Percentiles rank a stretch among this genome's conserved stretches.
Evolutionary conservation across 73 alveolate species (phyloP).

Genomic region (Paraurostyla sp.): DNA sequence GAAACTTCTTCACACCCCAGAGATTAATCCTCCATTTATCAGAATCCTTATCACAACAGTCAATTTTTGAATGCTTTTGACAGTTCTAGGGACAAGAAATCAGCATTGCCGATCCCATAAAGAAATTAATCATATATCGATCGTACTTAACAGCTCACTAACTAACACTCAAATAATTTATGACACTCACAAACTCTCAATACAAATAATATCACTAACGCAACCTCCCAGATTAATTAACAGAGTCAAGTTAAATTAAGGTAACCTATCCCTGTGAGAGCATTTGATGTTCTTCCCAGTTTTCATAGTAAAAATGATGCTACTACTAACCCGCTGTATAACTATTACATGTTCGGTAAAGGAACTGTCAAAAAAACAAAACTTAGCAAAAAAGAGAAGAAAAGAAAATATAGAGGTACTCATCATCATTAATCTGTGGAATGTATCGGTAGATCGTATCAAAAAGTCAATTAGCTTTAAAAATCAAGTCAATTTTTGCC

Average conservation of each 20-base stretch:
- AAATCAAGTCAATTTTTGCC: constrained; percentile 21
- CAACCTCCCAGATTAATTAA: not conserved
- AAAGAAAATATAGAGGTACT: constrained; percentile 1
- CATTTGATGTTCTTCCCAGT: constrained; percentile 44
- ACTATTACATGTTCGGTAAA: constrained; percentile 46
- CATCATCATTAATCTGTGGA: constrained; percentile 45
- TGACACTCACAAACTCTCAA: not conserved
- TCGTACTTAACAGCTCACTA: constrained; percentile 17
- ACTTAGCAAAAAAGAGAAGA: not conserved
- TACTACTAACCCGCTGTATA: constrained; percentile 12
- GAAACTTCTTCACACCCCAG: not conserved
- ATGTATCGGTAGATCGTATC: constrained; percentile 30
- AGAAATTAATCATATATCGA: constrained; percentile 13
- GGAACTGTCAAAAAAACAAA: constrained; percentile 38
- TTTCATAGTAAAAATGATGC: not conserved
- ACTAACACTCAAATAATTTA: not conserved
- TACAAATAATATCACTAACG: not conserved
- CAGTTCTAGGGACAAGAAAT: not conserved
- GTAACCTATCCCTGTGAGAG: constrained; percentile 44
- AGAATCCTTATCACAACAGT: not conserved
- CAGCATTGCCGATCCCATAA: not conserved
- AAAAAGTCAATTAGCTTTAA: not conserved
- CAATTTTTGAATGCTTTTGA: not conserved
- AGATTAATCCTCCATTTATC: not conserved
- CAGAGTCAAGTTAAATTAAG: not conserved